A percentile compares a stretch with the other conserved stretches of the same genome.
These are phyloP conservation scores for Paralagenidium karlingii DNA, from an alignment of 352 stramenopile species.

Conservation along the genomic window DNA sequence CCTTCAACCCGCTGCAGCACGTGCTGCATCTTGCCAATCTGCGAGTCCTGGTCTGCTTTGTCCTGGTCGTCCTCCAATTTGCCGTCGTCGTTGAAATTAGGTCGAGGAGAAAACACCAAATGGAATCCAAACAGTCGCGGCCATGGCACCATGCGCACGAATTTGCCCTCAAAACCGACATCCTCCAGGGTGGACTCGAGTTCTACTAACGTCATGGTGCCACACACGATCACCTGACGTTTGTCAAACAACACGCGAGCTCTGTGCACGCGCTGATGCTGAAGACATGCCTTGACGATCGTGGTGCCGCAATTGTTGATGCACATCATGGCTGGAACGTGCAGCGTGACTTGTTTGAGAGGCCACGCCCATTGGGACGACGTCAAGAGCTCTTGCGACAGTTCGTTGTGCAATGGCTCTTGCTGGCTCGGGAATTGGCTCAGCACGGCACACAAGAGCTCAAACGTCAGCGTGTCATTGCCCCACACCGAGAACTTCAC, in stretches of 20 bases:
- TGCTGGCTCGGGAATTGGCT: not conserved
- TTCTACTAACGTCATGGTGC: slow-evolving; percentile 22
- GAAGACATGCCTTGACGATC: slow-evolving; percentile 40
- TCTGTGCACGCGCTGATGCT: slow-evolving; percentile 27
- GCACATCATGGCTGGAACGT: slow-evolving; percentile 74
- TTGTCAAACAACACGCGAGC: slow-evolving; percentile 43
- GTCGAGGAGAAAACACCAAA: no score
- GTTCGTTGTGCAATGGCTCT: not conserved
- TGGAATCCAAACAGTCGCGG: no score
- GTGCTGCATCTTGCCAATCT: slow-evolving; percentile 4
- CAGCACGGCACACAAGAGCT: not conserved
- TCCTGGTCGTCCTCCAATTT: no score
- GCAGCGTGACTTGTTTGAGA: slow-evolving; percentile 47
- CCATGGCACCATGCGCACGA: slow-evolving; percentile 25
- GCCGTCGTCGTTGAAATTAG: no score
- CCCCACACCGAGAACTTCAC: not conserved
- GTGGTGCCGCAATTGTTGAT: slow-evolving; percentile 59
- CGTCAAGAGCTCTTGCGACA: no score
- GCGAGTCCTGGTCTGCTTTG: no score
- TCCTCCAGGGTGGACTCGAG: slow-evolving; percentile 24
- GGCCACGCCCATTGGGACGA: slow-evolving; percentile 16
- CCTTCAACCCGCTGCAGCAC: slow-evolving; percentile 31
- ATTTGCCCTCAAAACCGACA: slow-evolving; percentile 44
- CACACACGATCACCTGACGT: slow-evolving; percentile 38
- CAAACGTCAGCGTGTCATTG: slow-evolving; percentile 1